Base-by-base conservation (phyloP, 495 filamentous ascomycete species). In the Neurospora sp. region DNA sequence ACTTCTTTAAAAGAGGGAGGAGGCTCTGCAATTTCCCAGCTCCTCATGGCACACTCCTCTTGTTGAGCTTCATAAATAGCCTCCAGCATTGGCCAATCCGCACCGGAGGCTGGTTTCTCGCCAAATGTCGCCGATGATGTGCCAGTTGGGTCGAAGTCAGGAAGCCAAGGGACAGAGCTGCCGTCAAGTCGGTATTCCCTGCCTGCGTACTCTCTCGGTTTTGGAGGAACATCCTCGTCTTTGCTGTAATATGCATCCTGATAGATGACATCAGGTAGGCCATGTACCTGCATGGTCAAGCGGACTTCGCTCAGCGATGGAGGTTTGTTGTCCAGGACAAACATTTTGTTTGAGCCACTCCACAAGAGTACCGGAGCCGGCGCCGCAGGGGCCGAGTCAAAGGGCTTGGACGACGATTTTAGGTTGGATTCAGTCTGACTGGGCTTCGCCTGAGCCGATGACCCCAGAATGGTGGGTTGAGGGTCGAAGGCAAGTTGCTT, bases 161-260 rank as follows among this genome's bases (percentile, higher is more conserved):
- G 92, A 3, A 97, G 87, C 78, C 89, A 96, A 4, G 92, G 92
- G 8, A 93, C 80, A 1, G 89, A 90, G 72, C 87, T 88, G 71
- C 95, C 92, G 78, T 89, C 89, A 2, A 98, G 80, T 69, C 88
- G 92, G 79, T 96, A 98, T 75, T 97, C 93, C 75, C 89, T 89
- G 20, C 95, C 95, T 10, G 92, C 96, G 80, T 97, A 98, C 82
- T 97, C 93, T 69, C 93, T 86, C 12, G 87, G 79, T 70, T 89
- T 88, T 42, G 92, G 87, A 9, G 96, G 96, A 4, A 97, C 92
- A 82, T 99, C 96, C 71, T 82, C 85, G 71, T 95, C 92, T n/a
- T 93, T 85, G 74, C 93, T 92, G 77, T 97, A 98, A 76, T 91
- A 94, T 18, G 94, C 90, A 77, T 94, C 91, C 78, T 93, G 92